phyloP scores from a whole-genome alignment of 768 basidiomycete species.

The Guyanaporus albipodus region DNA sequence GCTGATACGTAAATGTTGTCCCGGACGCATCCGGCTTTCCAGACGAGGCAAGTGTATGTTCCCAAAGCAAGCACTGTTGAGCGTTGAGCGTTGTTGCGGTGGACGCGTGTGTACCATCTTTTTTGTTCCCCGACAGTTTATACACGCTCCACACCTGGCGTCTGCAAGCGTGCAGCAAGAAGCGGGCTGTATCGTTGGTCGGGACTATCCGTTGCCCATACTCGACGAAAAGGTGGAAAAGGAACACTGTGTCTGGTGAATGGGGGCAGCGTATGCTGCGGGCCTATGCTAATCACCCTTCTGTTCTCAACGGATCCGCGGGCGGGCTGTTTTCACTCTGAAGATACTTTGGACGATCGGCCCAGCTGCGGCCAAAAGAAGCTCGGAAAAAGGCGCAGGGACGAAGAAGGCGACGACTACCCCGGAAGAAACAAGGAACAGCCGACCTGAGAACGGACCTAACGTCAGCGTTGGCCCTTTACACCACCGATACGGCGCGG shows the following conservation, averaged over 20 bases:
- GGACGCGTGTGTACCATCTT: background rate
- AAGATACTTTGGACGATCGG: slow-evolving; percentile 17
- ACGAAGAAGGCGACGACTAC: slow-evolving; percentile 9
- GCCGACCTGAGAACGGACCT: slow-evolving; percentile 1
- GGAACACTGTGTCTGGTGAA: slow-evolving; percentile 8
- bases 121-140: background rate
- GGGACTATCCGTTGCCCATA: slow-evolving; percentile 8
- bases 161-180: slow-evolving; percentile 1
- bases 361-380: slow-evolving; percentile 20
- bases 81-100: slow-evolving; percentile 19
- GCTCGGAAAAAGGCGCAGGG: slow-evolving; percentile 17
- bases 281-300: slow-evolving; percentile 17
- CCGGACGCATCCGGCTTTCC: slow-evolving; percentile 15
- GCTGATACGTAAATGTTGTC: slow-evolving; percentile 25
- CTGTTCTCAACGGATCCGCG: slow-evolving; percentile 24
- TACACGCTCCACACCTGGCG: background rate
- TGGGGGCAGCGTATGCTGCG: slow-evolving; percentile 6
- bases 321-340: slow-evolving; percentile 20
- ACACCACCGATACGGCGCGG: slow-evolving; percentile 12
- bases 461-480: slow-evolving; percentile 1
- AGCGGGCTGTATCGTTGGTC: slow-evolving; percentile 6
- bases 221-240: slow-evolving; percentile 15
- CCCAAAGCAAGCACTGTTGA: slow-evolving; percentile 11
- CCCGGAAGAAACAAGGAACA: slow-evolving; percentile 13
- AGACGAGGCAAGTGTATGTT: slow-evolving; percentile 23